Conservation (phyloP, 2,329 filamentous ascomycete species). For the Mycogone perniciosa region DNA sequence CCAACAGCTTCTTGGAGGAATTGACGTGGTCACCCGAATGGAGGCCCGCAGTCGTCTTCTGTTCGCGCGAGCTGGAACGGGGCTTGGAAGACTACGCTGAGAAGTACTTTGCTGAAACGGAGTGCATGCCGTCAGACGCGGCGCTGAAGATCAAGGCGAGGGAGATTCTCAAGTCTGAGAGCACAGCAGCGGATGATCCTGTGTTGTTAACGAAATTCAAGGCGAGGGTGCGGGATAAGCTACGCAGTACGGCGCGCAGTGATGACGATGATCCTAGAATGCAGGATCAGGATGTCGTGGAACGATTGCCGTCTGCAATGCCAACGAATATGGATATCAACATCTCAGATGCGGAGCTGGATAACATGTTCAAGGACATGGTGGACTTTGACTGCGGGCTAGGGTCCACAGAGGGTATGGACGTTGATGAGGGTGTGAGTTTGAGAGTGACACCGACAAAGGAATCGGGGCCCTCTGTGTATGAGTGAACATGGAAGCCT, state of each 20-base stretch:
- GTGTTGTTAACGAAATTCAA: conserved; percentile 50
- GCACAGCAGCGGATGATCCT: conserved; percentile 49
- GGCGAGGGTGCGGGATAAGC: conserved; percentile 32
- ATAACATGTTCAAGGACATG: conserved; percentile 37
- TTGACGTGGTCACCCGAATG: conserved; percentile 36
- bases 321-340: conserved; percentile 29
- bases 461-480: conserved; percentile 19
- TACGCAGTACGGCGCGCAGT: conserved; percentile 16
- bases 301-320: conserved; percentile 14
- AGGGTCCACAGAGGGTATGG: conserved; percentile 21
- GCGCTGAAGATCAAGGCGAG: conserved; percentile 41
- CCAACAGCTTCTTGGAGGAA: conserved; percentile 42
- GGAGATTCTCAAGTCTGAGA: conserved; percentile 39
- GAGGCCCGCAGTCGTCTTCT: conserved; percentile 48
- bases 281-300: not conserved
- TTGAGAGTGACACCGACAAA: conserved; percentile 15
- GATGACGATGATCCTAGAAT: not conserved
- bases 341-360: conserved; percentile 33
- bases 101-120: conserved; percentile 30
- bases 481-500: conserved; percentile 7
- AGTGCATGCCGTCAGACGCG: conserved; percentile 42
- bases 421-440: conserved; percentile 26
- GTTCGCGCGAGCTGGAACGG: conserved; percentile 52
- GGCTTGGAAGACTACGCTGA: conserved; percentile 45
- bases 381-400: conserved; percentile 33